A percentile compares a stretch with the other conserved stretches of the same genome.
Conservation (phyloP, 768 basidiomycete species). For the Crassisporium funariophilum region DNA sequence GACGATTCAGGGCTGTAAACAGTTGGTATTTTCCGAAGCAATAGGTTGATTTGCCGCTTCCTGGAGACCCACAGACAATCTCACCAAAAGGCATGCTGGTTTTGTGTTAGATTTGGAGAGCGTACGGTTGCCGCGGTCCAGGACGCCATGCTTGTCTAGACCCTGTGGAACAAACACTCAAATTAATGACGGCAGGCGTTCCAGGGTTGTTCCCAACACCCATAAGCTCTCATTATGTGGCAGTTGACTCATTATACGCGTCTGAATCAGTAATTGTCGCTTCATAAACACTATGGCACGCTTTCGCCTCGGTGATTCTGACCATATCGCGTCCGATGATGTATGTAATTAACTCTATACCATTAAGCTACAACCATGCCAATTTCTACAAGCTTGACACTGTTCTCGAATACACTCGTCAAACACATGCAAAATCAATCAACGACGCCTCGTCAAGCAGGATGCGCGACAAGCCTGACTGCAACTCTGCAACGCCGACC, state of each 20-base stretch:
- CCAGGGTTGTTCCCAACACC: too few species aligned
- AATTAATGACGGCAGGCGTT: too few species aligned
- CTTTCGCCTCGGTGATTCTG: constrained; percentile 1
- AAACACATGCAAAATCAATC: constrained; percentile 6
- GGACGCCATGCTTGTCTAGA: too few species aligned
- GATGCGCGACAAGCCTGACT: constrained; percentile 3
- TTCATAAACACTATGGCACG: neutral
- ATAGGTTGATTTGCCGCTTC: constrained; percentile 87
- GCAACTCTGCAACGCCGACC: neutral
- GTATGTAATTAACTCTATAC: constrained; percentile 20
- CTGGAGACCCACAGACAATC: constrained; percentile 83
- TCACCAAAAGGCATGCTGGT: constrained; percentile 85
- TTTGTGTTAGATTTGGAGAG: neutral
- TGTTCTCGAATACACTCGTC: constrained; percentile 20
- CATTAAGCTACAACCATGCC: neutral
- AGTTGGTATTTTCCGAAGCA: constrained; percentile 89
- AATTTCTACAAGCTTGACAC: constrained; percentile 12
- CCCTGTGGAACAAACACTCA: neutral
- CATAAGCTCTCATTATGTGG: too few species aligned
- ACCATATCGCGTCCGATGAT: constrained; percentile 35
- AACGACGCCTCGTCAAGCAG: neutral
- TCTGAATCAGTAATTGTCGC: too few species aligned
- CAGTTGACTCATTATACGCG: too few species aligned
- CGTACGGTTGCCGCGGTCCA: neutral
- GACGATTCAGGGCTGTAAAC: constrained; percentile 81